These are phyloP conservation scores for Suillus subluteus DNA, from an alignment of 768 basidiomycete genomes.

Conservation along the genomic window DNA sequence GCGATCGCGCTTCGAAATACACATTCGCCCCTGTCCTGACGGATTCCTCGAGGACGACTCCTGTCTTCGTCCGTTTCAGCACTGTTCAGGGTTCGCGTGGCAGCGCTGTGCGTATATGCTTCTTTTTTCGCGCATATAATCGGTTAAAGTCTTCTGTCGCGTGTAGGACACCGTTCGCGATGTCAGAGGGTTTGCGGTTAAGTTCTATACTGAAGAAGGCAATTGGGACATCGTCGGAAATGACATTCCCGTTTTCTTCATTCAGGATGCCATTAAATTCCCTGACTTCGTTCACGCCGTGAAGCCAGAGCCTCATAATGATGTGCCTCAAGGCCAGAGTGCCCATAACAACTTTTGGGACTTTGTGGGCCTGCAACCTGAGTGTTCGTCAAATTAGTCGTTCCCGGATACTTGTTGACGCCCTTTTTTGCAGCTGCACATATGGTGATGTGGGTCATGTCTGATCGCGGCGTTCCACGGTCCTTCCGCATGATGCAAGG, in stretches of 20 bases:
- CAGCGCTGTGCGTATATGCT: constrained; percentile 62
- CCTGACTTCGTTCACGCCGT: constrained; percentile 86
- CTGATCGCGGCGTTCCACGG: constrained; percentile 83
- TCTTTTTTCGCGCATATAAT: constrained; percentile 2
- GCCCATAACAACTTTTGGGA: constrained; percentile 92
- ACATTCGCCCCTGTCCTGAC: constrained; percentile 73
- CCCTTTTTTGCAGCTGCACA: constrained; percentile 52
- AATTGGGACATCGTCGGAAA: constrained; percentile 91
- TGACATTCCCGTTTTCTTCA: constrained; percentile 81
- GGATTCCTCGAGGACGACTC: constrained; percentile 71
- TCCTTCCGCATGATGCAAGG: constrained; percentile 91
- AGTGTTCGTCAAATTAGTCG: constrained; percentile 42
- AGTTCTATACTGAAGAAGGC: constrained; percentile 84
- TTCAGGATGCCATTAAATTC: constrained; percentile 84
- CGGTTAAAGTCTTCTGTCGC: constrained; percentile 1
- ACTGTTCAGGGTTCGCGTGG: constrained; percentile 84
- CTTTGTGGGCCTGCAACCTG: constrained; percentile 71
- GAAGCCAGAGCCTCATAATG: constrained; percentile 85
- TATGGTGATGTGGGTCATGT: constrained; percentile 86
- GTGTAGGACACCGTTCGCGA: constrained; percentile 75
- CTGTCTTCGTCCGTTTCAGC: constrained; percentile 82
- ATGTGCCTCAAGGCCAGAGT: constrained; percentile 67
- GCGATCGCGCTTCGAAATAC: constrained; percentile 70
- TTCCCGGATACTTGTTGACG: neutral
- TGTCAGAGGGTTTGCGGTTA: constrained; percentile 83